Percentiles rank a stretch among this genome's conserved stretches.
phyloP scores from a whole-genome alignment of 2,329 filamentous ascomycete species.

The Aspergillus sp. region DNA sequence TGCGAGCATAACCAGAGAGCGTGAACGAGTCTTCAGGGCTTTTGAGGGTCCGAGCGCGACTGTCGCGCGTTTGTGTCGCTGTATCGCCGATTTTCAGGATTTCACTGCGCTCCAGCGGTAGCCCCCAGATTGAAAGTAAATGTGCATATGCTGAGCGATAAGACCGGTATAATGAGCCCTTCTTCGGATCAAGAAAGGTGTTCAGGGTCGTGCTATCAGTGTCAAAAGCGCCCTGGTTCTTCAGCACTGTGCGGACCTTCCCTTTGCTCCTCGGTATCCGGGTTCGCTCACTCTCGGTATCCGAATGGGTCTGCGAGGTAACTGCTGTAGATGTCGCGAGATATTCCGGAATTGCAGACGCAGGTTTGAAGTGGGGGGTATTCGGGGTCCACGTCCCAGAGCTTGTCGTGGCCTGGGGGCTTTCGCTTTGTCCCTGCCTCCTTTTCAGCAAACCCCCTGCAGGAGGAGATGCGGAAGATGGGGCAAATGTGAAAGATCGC shows the following conservation, averaged over 20 bases:
- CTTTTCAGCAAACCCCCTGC: conserved; percentile 39
- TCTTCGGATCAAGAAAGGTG: conserved; percentile 55
- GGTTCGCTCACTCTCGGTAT: conserved; percentile 44
- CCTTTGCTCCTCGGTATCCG: conserved; percentile 32
- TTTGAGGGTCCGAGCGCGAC: conserved; percentile 28
- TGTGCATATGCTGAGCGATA: conserved; percentile 64
- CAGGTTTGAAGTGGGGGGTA: conserved; percentile 28
- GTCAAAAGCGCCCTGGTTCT: conserved; percentile 62
- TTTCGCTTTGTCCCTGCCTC: conserved; percentile 42
- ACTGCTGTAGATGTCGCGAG: conserved; percentile 34
- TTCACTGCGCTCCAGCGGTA: conserved; percentile 60
- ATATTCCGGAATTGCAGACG: conserved; percentile 35
- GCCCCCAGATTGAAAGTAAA: conserved; percentile 62
- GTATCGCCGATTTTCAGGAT: conserved; percentile 61
- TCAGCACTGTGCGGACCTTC: conserved; percentile 55
- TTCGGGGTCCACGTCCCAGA: conserved; percentile 35
- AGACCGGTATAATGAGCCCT: conserved; percentile 53
- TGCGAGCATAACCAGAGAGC: conserved; percentile 23
- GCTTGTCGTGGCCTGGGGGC: conserved; percentile 34
- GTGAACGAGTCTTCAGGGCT: conserved; percentile 34
- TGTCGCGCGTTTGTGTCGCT: conserved; percentile 39
- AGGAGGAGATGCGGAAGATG: conserved; percentile 50
- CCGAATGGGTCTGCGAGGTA: conserved; percentile 42
- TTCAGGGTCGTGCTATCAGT: conserved; percentile 52
- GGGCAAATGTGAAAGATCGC: conserved; percentile 49